Evolutionary conservation across 495 filamentous ascomycete species (phyloP).

Genomic region (Collariella sp.): DNA sequence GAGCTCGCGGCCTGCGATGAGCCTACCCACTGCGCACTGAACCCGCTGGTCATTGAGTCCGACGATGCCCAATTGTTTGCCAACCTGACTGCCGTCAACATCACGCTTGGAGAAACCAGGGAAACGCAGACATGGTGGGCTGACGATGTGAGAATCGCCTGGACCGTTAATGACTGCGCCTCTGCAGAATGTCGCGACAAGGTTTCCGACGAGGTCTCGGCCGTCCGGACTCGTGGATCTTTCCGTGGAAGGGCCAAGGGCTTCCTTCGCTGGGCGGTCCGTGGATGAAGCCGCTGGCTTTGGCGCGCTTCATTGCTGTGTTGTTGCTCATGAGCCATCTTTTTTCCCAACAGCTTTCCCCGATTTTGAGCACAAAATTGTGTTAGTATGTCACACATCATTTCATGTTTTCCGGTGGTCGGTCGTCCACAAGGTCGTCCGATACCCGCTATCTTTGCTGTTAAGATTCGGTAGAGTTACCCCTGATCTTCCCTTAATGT

Average conservation of each 20-base stretch:
- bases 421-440: not conserved
- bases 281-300: not conserved
- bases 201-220: constrained; percentile 25
- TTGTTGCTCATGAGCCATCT: not conserved
- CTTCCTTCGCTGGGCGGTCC: constrained; percentile 19
- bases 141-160: constrained; percentile 36
- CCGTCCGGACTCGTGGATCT: not conserved
- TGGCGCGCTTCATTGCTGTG: not conserved
- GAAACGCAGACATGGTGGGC: constrained; percentile 33
- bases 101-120: constrained; percentile 24
- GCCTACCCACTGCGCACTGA: constrained; percentile 26
- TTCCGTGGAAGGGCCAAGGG: constrained; percentile 1
- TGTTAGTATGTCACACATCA: constrained; percentile 15
- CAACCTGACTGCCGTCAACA: constrained; percentile 33
- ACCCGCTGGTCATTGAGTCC: constrained; percentile 23
- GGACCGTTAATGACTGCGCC: constrained; percentile 35
- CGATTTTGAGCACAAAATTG: not conserved
- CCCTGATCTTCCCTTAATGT: not conserved
- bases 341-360: constrained; percentile 9
- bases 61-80: constrained; percentile 20
- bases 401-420: not conserved
- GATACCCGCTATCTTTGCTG: not conserved
- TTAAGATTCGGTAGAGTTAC: not conserved
- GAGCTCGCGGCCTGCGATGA: constrained; percentile 29
- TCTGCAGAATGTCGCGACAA: constrained; percentile 31